These are phyloP conservation scores for Cladophialophora yegresii DNA, from an alignment of 2,329 filamentous ascomycete genomes.

Conservation along the genomic window DNA sequence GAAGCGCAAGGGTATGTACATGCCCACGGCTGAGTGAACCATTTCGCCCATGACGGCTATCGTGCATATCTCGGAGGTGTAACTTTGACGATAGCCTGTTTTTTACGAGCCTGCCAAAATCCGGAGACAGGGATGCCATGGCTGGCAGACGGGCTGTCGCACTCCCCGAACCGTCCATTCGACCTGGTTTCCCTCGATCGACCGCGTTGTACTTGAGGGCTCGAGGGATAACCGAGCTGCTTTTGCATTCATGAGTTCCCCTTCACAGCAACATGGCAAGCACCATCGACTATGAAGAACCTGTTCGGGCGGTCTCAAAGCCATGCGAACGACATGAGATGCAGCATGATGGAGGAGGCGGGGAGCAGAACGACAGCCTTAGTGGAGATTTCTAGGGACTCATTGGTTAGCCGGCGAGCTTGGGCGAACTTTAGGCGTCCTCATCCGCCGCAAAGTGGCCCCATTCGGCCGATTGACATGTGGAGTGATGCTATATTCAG, in stretches of 20 bases:
- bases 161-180: not conserved
- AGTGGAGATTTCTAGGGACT: conserved; percentile 11
- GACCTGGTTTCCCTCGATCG: not conserved
- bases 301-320: not conserved
- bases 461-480: not conserved
- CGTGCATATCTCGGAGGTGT: conserved; percentile 6
- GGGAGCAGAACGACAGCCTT: conserved; percentile 10
- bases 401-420: not conserved
- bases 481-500: conserved; percentile 32
- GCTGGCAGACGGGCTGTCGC: not conserved
- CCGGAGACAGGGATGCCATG: not conserved
- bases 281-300: not conserved
- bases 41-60: conserved; percentile 4
- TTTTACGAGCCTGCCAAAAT: not conserved
- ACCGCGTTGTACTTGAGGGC: not conserved
- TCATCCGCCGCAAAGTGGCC: conserved; percentile 3
- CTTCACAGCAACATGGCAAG: not conserved
- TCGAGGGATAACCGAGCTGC: too few species aligned
- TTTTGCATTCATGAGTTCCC: not conserved
- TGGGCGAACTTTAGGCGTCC: not conserved
- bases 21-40: not conserved
- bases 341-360: not conserved
- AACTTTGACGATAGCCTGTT: conserved; percentile 2
- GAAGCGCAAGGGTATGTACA: not conserved
- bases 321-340: not conserved